Evolutionary conservation across 345 rosid genomes (phyloP).

Genomic region (Lepidium aucheri): DNA sequence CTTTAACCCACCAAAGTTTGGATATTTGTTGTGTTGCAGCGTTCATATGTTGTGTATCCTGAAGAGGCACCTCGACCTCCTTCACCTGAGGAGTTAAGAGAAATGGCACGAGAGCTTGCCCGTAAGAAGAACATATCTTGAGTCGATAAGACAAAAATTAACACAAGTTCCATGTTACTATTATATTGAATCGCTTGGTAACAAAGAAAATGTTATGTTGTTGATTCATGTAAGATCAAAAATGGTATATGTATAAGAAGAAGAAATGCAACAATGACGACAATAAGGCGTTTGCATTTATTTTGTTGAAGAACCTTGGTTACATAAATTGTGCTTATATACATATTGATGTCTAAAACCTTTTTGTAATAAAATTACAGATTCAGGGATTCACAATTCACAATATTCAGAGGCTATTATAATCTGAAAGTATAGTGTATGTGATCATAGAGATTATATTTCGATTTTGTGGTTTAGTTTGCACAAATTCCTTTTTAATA

Average conservation of each 20-base stretch:
- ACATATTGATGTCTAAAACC: background rate
- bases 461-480: no score
- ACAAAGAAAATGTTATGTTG: slow-evolving; percentile 1
- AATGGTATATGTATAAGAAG: slow-evolving; percentile 1
- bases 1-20: background rate
- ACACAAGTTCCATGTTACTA: background rate
- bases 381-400: no score
- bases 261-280: background rate
- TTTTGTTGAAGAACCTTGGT: background rate
- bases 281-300: background rate
- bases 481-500: no score
- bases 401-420: no score
- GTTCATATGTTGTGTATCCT: slow-evolving; percentile 39
- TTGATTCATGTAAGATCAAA: background rate
- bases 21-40: slow-evolving; percentile 13
- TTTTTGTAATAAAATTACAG: no score
- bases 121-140: slow-evolving; percentile 32
- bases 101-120: slow-evolving; percentile 43
- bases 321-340: background rate
- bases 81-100: slow-evolving; percentile 48
- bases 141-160: background rate
- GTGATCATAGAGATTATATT: no score
- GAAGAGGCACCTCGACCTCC: slow-evolving; percentile 35
- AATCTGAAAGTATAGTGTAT: no score
- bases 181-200: background rate